These are phyloP conservation scores for Phialophora chinensis DNA, from an alignment of 2,329 filamentous ascomycete species.

Conservation along the genomic window DNA sequence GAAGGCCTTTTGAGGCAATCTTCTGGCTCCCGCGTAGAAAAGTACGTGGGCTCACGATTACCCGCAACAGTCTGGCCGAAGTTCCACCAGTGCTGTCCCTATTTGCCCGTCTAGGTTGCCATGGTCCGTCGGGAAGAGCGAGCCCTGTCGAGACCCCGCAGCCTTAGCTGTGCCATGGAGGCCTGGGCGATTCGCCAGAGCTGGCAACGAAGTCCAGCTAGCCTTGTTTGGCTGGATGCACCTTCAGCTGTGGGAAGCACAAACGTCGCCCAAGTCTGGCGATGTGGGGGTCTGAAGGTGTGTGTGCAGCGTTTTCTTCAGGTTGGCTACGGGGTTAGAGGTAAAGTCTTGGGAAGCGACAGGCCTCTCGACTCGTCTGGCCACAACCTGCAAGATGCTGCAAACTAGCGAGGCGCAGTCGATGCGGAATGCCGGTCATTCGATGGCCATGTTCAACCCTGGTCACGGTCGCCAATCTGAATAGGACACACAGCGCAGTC, in stretches of 20 bases:
- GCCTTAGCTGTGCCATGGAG: background rate
- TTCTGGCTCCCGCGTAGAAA: background rate
- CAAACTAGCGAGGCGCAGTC: background rate
- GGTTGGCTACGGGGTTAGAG: no score
- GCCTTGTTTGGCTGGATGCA: background rate
- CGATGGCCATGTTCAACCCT: background rate
- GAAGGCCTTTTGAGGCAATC: background rate
- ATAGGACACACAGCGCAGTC: background rate
- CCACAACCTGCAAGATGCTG: background rate
- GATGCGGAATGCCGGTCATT: background rate
- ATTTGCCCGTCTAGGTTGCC: background rate
- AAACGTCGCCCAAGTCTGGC: background rate
- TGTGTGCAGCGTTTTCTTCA: background rate
- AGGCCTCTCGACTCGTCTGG: background rate
- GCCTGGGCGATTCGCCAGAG: background rate
- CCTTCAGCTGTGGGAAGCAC: background rate
- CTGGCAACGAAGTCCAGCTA: background rate
- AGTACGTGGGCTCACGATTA: background rate
- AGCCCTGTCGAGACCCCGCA: background rate
- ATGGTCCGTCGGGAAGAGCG: background rate
- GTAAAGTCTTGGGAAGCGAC: background rate
- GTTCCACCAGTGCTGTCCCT: background rate
- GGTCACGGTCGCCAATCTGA: background rate
- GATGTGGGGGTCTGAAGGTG: background rate
- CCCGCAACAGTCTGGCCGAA: background rate